Conservation (phyloP, 257 asterid genomes). For the Scutellaria baicalensis region DNA sequence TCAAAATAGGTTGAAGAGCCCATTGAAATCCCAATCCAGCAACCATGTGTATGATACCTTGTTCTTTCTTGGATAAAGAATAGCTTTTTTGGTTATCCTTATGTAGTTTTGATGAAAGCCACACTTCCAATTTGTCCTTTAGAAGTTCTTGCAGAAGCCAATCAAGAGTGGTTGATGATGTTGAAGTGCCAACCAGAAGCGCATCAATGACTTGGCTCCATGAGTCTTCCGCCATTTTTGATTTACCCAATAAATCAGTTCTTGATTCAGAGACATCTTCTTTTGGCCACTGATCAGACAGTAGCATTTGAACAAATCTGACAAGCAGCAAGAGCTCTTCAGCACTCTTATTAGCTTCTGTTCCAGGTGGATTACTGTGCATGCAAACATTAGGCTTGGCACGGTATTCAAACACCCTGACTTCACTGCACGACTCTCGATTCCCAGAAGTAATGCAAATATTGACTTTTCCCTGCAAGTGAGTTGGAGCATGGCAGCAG, state of each 20-base stretch:
- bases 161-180: slow-evolving; percentile 48
- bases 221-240: slow-evolving; percentile 43
- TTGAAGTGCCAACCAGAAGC: slow-evolving; percentile 49
- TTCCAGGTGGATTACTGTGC: slow-evolving; percentile 32
- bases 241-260: slow-evolving; percentile 36
- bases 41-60: slow-evolving; percentile 85
- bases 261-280: slow-evolving; percentile 37
- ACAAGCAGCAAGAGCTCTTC: slow-evolving; percentile 73
- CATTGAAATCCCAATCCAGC: slow-evolving; percentile 94
- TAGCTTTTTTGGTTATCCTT: slow-evolving; percentile 25
- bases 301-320: slow-evolving; percentile 76
- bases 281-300: slow-evolving; percentile 36
- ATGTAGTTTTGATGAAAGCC: slow-evolving; percentile 63
- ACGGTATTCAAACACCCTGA: slow-evolving; percentile 77
- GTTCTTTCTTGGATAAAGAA: slow-evolving; percentile 74
- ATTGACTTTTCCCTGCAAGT: slow-evolving; percentile 63
- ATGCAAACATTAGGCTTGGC: slow-evolving; percentile 34
- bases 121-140: slow-evolving; percentile 64
- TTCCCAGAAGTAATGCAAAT: slow-evolving; percentile 72
- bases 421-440: slow-evolving; percentile 84
- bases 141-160: slow-evolving; percentile 89
- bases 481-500: slow-evolving; percentile 75
- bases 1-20: slow-evolving; percentile 86
- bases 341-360: slow-evolving; percentile 38
- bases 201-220: slow-evolving; percentile 68